phyloP scores from a whole-genome alignment of 495 filamentous ascomycete genomes.

The Staphylotrichum longicolle region DNA sequence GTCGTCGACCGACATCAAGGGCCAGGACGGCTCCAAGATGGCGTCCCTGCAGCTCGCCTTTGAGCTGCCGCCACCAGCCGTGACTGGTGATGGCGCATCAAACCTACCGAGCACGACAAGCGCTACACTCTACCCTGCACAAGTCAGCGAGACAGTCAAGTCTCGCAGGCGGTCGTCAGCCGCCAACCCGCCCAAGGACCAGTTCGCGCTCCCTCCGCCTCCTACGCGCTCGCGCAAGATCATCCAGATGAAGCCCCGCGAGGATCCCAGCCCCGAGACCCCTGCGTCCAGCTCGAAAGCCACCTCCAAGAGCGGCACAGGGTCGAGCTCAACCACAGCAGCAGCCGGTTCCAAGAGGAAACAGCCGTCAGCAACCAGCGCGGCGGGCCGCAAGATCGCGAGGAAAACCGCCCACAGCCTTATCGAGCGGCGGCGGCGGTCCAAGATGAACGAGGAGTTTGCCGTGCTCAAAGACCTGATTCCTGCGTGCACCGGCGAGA shows the following conservation, averaged over 20 bases:
- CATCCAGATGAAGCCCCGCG: conserved; percentile 89
- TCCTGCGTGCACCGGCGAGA: conserved; percentile 87
- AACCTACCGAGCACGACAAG: conserved; percentile 28
- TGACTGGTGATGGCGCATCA: conserved; percentile 45
- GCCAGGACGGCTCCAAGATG: conserved; percentile 67
- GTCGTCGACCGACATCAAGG: conserved; percentile 77
- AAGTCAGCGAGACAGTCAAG: conserved; percentile 55
- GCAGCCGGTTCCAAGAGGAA: conserved; percentile 64
- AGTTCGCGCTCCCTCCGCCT: conserved; percentile 83
- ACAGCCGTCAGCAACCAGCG: conserved; percentile 64
- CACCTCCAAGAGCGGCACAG: conserved; percentile 15
- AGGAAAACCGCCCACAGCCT: conserved; percentile 94
- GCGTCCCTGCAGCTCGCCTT: conserved; percentile 56
- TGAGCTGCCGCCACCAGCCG: conserved; percentile 79
- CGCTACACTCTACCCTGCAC: conserved; percentile 38
- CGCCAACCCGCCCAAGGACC: conserved; percentile 49
- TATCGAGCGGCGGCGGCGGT: conserved; percentile 85
- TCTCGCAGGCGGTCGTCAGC: conserved; percentile 56
- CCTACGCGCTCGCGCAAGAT: conserved; percentile 92
- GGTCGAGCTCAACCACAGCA: conserved; percentile 35
- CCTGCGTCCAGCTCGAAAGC: conserved; percentile 18
- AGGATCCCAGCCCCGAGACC: conserved; percentile 38
- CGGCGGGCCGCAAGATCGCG: conserved; percentile 85
- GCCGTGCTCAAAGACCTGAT: conserved; percentile 91
- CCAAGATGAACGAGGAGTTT: conserved; percentile 99